Conservation (phyloP, 768 basidiomycete species). For the Mycena chlorophos region DNA sequence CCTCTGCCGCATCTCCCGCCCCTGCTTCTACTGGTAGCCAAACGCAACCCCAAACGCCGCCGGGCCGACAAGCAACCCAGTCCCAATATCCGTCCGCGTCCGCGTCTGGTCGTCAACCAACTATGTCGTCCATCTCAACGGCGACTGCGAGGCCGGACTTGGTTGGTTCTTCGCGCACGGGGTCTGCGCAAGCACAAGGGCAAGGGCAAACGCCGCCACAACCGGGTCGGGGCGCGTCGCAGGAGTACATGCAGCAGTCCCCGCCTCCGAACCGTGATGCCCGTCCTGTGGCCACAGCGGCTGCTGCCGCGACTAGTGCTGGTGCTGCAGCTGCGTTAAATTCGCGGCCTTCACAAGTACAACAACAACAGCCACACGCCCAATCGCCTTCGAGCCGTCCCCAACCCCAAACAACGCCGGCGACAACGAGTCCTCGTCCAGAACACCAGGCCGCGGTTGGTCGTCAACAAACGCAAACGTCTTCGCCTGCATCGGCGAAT, state of each 20-base stretch:
- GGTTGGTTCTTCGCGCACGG: no score
- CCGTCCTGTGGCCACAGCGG: background rate
- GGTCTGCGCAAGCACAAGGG: no score
- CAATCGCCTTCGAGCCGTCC: no score
- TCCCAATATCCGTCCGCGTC: background rate
- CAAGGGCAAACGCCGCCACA: no score
- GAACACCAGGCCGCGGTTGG: no score
- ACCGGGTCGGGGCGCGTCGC: background rate
- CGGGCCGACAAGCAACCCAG: background rate
- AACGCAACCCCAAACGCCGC: no score
- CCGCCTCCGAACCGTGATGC: background rate
- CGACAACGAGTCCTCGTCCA: no score
- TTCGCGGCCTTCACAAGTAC: background rate
- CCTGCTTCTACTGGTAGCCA: no score
- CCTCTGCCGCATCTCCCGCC: background rate
- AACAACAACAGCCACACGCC: background rate
- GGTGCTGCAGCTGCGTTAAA: background rate
- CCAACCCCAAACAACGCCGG: no score
- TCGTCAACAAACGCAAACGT: no score
- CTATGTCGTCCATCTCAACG: background rate
- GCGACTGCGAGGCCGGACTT: background rate
- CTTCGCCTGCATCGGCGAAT: no score
- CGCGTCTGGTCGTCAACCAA: background rate
- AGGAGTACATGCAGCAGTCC: background rate
- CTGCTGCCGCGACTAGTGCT: background rate